A percentile compares a stretch with the other conserved stretches of the same genome.
phyloP scores from a whole-genome alignment of 257 asterid species.

The Echium plantagineum region DNA sequence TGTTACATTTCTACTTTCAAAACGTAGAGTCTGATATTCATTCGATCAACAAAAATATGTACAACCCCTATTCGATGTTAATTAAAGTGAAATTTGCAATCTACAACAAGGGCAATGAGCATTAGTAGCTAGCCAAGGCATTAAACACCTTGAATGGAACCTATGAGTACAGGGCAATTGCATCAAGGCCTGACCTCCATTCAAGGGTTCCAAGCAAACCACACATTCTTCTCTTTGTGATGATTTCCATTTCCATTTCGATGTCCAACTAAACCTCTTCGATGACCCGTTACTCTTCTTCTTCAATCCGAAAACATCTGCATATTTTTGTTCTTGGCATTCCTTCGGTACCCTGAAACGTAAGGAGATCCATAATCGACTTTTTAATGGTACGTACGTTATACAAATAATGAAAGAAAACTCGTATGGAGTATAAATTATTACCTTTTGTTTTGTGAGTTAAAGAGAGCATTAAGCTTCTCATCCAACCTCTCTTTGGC shows the following conservation, averaged over 20 bases:
- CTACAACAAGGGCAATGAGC: conserved; percentile 7
- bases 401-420: no score
- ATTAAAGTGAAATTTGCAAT: conserved; percentile 1
- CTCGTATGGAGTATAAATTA: no score
- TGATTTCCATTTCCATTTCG: conserved; percentile 39
- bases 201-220: conserved; percentile 56
- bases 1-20: no score
- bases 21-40: no score
- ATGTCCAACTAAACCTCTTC: conserved; percentile 40
- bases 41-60: no score
- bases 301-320: conserved; percentile 18
- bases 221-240: conserved; percentile 54
- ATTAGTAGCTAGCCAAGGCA: conserved; percentile 7
- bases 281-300: conserved; percentile 26
- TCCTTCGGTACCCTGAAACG: background rate
- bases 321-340: conserved; percentile 3
- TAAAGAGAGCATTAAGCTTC: conserved; percentile 32
- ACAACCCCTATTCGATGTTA: background rate
- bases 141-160: conserved; percentile 33
- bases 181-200: conserved; percentile 30
- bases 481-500: conserved; percentile 55
- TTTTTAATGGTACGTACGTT: no score
- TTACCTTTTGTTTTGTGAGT: conserved; percentile 24
- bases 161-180: conserved; percentile 57
- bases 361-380: no score